These are phyloP conservation scores for Xylariales sp. DNA, from an alignment of 2,329 filamentous ascomycete species.

Conservation along the genomic window DNA sequence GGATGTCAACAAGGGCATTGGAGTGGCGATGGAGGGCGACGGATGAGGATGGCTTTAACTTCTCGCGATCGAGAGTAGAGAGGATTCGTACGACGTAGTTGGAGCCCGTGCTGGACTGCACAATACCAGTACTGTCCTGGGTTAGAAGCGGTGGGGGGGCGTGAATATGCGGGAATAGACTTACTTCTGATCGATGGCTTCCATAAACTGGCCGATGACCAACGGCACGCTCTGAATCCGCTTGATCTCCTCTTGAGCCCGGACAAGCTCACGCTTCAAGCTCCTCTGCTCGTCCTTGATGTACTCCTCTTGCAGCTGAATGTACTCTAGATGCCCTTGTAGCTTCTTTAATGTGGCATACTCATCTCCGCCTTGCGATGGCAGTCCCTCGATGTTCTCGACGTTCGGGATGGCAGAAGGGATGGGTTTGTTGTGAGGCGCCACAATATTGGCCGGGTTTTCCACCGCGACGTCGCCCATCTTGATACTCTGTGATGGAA, in stretches of 20 bases:
- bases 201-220: conserved; percentile 99
- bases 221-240: conserved; percentile 96
- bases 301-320: conserved; percentile 98
- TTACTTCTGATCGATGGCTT: conserved; percentile 98
- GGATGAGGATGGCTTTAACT: conserved; percentile 95
- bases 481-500: conserved; percentile 18
- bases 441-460: conserved; percentile 67
- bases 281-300: conserved; percentile 99
- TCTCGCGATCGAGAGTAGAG: conserved; percentile 95
- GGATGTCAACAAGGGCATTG: conserved; percentile 95
- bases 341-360: conserved; percentile 96
- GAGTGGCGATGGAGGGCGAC: conserved; percentile 97
- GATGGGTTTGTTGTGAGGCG: conserved; percentile 75
- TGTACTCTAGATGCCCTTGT: conserved; percentile 95
- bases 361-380: conserved; percentile 79
- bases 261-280: conserved; percentile 92
- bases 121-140: conserved; percentile 77
- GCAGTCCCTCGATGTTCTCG: conserved; percentile 81
- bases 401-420: conserved; percentile 82
- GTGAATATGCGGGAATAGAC: no score
- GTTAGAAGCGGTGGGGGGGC: no score
- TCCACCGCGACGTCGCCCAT: conserved; percentile 91
- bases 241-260: conserved; percentile 99
- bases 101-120: conserved; percentile 95
- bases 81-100: conserved; percentile 99